Percentiles rank a stretch among this genome's conserved stretches.
Evolutionary conservation across 2,329 filamentous ascomycete species (phyloP).

Genomic region (Pseudopyricularia cyperi): DNA sequence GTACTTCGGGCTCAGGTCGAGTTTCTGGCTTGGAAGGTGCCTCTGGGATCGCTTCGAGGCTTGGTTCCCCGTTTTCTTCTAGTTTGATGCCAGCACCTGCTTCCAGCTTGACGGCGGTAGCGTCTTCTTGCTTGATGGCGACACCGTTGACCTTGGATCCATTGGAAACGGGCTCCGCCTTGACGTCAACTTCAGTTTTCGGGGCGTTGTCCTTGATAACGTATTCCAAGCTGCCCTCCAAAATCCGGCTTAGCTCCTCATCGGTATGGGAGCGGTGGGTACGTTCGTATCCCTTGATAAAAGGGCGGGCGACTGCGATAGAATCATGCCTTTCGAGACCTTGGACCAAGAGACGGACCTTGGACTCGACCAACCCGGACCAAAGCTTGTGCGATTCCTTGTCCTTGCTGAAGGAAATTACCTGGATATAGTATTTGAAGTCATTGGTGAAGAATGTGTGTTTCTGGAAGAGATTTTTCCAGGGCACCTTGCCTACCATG

Average conservation of each 20-base stretch:
- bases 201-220: slow-evolving; percentile 21
- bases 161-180: slow-evolving; percentile 20
- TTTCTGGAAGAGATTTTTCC: slow-evolving; percentile 80
- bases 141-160: slow-evolving; percentile 17
- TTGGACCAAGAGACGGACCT: slow-evolving; percentile 73
- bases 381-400: slow-evolving; percentile 78
- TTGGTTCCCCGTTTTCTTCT: slow-evolving; percentile 9
- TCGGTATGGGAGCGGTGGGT: slow-evolving; percentile 49
- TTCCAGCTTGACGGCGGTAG: slow-evolving; percentile 3
- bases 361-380: slow-evolving; percentile 89
- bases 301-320: slow-evolving; percentile 76
- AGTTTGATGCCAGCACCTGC: slow-evolving; percentile 8
- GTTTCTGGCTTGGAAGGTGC: neutral
- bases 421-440: slow-evolving; percentile 91
- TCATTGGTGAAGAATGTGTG: slow-evolving; percentile 88
- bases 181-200: slow-evolving; percentile 30
- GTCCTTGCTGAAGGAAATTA: slow-evolving; percentile 69
- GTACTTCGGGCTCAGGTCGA: slow-evolving; percentile 6
- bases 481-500: slow-evolving; percentile 59
- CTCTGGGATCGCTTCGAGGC: slow-evolving; percentile 1
- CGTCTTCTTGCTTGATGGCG: slow-evolving; percentile 9
- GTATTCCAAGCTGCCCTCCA: slow-evolving; percentile 37
- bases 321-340: slow-evolving; percentile 69
- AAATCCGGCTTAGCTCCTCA: slow-evolving; percentile 36
- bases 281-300: slow-evolving; percentile 85